Percentiles rank a stretch among this genome's conserved stretches.
Conservation (phyloP, 371 early-diverging fungal genomes). For the Mucor ambiguus region DNA sequence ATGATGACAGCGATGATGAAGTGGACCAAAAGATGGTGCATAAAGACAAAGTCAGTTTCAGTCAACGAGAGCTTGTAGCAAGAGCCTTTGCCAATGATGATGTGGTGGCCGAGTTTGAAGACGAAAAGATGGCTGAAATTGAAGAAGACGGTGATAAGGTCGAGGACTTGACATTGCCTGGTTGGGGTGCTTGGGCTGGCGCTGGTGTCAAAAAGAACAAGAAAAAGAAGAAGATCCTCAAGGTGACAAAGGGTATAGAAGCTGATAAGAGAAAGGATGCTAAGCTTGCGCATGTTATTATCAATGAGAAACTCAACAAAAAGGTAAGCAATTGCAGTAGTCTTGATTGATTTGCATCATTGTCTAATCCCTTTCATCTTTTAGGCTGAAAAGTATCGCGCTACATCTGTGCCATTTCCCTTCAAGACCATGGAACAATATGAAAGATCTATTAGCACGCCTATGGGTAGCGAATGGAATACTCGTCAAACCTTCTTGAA, state of each 20-base stretch:
- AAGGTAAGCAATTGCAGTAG: conserved; percentile 52
- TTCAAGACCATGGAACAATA: conserved; percentile 87
- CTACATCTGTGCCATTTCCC: conserved; percentile 80
- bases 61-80: conserved; percentile 85
- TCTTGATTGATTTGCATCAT: conserved; percentile 8
- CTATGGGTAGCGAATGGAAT: conserved; percentile 97
- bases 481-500: conserved; percentile 72
- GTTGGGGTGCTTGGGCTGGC: conserved; percentile 96
- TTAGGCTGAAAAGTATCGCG: conserved; percentile 74
- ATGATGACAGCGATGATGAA: conserved; percentile 32
- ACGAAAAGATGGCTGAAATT: conserved; percentile 74
- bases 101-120: conserved; percentile 86
- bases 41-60: conserved; percentile 61
- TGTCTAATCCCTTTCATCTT: not conserved
- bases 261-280: conserved; percentile 76
- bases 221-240: conserved; percentile 65
- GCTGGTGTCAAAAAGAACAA: conserved; percentile 61
- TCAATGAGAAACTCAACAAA: conserved; percentile 84
- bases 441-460: conserved; percentile 80
- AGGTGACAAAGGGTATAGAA: conserved; percentile 70
- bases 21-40: conserved; percentile 45
- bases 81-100: conserved; percentile 95
- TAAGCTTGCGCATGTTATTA: conserved; percentile 85
- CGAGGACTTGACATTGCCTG: conserved; percentile 86
- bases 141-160: conserved; percentile 78